Base-by-base conservation (phyloP, 805 yeast species). In the Kluyveromyces wickerhamii region DNA sequence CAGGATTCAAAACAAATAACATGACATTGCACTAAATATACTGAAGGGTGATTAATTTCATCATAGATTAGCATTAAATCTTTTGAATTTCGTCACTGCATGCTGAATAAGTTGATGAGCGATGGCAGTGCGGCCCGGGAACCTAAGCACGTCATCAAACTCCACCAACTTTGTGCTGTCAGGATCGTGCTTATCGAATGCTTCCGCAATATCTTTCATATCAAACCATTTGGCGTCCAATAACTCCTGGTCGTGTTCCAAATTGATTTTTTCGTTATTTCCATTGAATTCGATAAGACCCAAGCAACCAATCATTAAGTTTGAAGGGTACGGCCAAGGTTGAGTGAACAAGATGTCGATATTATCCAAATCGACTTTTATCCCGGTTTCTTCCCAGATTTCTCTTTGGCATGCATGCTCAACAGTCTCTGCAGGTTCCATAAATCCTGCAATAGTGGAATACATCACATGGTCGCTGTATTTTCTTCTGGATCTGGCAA, bases 271-370 rank as follows among this genome's bases (percentile, higher is more conserved):
- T 48, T 80, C 89, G 48, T 78, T 77, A 4, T 46, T 54, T 2
- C 81, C 82, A 43, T 80, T 72, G 50, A 76, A 72, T 1, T 79
- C 79, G 12, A 86, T 89, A 21, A 71, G 59, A 1, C 76, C 96
- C 35, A 87, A 55, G 56, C 96, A 88, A 8, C 96, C 96, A 46
- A 88, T 71, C 97, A 88, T 88, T 48, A 89, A 59, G 53, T 80
- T 86, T 0, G 85, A 87, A 2, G 97, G 97, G 57, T 78, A 89
- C 12, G 97, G 97, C 97, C 97, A 89, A 4, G 97, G 97, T 60
- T 89, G 97, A 9, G 89, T 72, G 47, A 76, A 66, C 15, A 79
- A 59, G 35, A 89, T 69, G 34, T 66, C 59, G 17, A 89, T 79
- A 3, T 69, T 57, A 8, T 62, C 60, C 18, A 68, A 54, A 2